A percentile compares a stretch with the other conserved stretches of the same genome.
These are phyloP conservation scores for Stereocaulon alpinum DNA, from an alignment of 495 filamentous ascomycete genomes.

Conservation along the genomic window DNA sequence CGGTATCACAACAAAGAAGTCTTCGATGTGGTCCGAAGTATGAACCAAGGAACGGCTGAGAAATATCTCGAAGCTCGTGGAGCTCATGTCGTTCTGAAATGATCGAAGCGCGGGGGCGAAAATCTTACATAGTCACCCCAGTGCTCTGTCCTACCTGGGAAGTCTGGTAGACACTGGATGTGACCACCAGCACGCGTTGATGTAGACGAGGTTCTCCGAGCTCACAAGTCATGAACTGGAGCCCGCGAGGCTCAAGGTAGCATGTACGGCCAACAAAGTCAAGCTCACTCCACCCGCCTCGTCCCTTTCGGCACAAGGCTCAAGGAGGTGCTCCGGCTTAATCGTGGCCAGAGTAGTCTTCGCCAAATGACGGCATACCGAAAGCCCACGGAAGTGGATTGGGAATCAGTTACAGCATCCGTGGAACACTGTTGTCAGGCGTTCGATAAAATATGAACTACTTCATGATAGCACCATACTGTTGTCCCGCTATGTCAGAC, in stretches of 20 bases:
- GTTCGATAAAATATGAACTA: slow-evolving; percentile 17
- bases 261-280: slow-evolving; percentile 75
- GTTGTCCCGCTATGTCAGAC: too few species aligned
- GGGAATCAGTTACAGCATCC: slow-evolving; percentile 46
- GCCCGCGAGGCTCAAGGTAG: neutral
- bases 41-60: slow-evolving; percentile 73
- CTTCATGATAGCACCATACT: neutral
- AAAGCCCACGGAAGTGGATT: slow-evolving; percentile 32
- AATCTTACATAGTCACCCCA: neutral
- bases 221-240: neutral
- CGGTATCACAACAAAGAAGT: slow-evolving; percentile 85
- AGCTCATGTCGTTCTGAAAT: slow-evolving; percentile 88
- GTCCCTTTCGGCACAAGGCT: slow-evolving; percentile 62
- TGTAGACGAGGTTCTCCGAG: too few species aligned
- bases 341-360: slow-evolving; percentile 60
- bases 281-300: slow-evolving; percentile 76
- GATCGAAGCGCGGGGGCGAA: slow-evolving; percentile 20
- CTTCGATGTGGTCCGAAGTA: slow-evolving; percentile 63
- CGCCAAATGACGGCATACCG: slow-evolving; percentile 49
- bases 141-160: neutral
- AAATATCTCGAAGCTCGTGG: slow-evolving; percentile 80
- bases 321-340: slow-evolving; percentile 93
- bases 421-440: slow-evolving; percentile 46
- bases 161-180: neutral
- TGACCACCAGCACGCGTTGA: too few species aligned